phyloP scores from a whole-genome alignment of 2,329 filamentous ascomycete genomes.

The Salinomyces thailandicus region DNA sequence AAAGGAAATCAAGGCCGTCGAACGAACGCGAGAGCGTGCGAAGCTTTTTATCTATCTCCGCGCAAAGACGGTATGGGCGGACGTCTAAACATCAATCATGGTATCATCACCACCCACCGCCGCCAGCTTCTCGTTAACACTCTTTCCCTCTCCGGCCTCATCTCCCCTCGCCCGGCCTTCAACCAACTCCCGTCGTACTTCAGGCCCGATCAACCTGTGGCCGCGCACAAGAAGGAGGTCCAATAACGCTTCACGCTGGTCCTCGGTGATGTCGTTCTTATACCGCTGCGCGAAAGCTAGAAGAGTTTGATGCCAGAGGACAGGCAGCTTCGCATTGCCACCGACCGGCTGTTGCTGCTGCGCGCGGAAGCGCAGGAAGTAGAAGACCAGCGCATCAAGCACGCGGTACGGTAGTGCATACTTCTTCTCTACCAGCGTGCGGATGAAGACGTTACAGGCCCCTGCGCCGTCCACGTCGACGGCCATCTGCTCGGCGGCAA shows the following conservation, averaged over 20 bases:
- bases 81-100: constrained; percentile 55
- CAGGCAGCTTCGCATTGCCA: constrained; percentile 52
- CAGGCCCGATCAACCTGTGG: constrained; percentile 79
- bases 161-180: constrained; percentile 80
- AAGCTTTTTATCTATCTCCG: too few species aligned
- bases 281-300: constrained; percentile 90
- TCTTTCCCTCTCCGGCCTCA: constrained; percentile 38
- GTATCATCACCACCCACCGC: constrained; percentile 69
- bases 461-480: constrained; percentile 77
- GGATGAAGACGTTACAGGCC: constrained; percentile 91
- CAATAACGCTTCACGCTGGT: constrained; percentile 81
- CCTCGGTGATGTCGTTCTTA: constrained; percentile 90
- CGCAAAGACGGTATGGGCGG: too few species aligned
- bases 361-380: constrained; percentile 82
- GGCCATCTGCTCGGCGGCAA: constrained; percentile 80
- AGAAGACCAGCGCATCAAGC: constrained; percentile 88
- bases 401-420: constrained; percentile 93
- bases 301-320: constrained; percentile 93
- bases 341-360: constrained; percentile 49
- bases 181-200: constrained; percentile 78
- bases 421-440: constrained; percentile 86
- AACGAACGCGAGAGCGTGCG: too few species aligned
- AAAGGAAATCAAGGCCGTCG: too few species aligned
- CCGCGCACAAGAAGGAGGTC: constrained; percentile 78
- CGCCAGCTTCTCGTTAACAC: constrained; percentile 21